Evolutionary conservation across 2,329 filamentous ascomycete genomes (phyloP), one percentile per base, ranked within the genome.

Genomic region (Penicillium sp.): DNA sequence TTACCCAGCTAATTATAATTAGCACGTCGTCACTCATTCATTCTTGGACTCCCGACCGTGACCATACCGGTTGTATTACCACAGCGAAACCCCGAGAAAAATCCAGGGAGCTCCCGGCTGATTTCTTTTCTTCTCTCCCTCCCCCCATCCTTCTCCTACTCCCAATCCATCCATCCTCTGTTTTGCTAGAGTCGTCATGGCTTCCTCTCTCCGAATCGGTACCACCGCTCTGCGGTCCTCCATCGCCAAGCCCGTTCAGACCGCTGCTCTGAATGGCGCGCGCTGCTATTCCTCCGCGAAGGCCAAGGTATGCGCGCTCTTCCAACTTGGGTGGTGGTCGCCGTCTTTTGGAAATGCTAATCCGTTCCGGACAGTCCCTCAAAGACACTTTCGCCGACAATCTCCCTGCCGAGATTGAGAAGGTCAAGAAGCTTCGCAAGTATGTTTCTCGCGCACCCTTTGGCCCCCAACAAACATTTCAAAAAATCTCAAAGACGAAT

Each of bases 381-480:
- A 98, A 98, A 80, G 93, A 98, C 72, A 91, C 89, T 68, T 97
- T 98, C 72, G 91, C 91, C 68, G 90, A 93, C 71, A 85, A 91
- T 65, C 79, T 98, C 51, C 93, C 93, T 60, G 88, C 84, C 70
- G 94, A 97, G 82, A 85, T 96, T 67, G 93, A 98, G 77, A 87
- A 97, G 82, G 89, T 98, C 79, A 98, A 98, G 87, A 83, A 88
- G 72, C 84, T 98, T 65, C 83, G 88, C 72, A 96, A 96, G 88
- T 94, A 78, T 69, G 84, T 73, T 36, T 30, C 35, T 20, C 29
- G 33, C 42, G 16, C 29, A 6, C 16, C n/a, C n/a, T n/a, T n/a
- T 13, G 8, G 21, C 17, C 11, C 14, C 23, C 20, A 39, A 7
- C 6, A n/a, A 36, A 34, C 34, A 48, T 45, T 33, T 19, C 26